Percentiles rank a stretch among this genome's conserved stretches.
Evolutionary conservation across 139 green algal species (phyloP).

Genomic region (Volvox africanus): DNA sequence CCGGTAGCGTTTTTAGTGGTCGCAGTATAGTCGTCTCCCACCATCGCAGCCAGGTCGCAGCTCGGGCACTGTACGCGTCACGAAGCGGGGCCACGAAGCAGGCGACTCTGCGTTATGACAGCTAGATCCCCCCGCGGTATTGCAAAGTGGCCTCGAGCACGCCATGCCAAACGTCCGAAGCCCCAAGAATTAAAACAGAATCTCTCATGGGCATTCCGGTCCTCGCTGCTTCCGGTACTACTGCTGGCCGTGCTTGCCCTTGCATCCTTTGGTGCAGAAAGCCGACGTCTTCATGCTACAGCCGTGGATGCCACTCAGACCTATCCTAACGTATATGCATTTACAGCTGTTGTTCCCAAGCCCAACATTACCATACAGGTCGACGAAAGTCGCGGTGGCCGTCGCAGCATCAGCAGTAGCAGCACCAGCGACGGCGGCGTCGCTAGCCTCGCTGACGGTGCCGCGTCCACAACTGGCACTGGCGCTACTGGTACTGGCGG

Average conservation of each 20-base stretch:
- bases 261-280: not conserved
- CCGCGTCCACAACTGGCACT: not conserved
- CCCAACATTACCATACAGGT: slow-evolving; percentile 8
- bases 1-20: too few species aligned
- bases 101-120: not conserved
- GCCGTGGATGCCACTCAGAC: not conserved
- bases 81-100: too few species aligned
- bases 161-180: not conserved
- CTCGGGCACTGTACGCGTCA: too few species aligned
- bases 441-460: not conserved
- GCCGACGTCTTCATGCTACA: not conserved
- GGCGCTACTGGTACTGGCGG: not conserved
- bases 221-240: not conserved
- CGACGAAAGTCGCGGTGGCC: not conserved
- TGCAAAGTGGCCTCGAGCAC: not conserved
- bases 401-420: not conserved
- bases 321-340: not conserved
- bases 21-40: too few species aligned
- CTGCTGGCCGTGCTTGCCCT: not conserved
- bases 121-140: not conserved
- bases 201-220: not conserved
- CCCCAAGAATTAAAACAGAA: not conserved
- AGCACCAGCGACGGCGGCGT: not conserved
- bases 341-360: not conserved
- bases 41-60: too few species aligned